Conservation (phyloP, 192 early-diverging fungal genomes). For the Mortierella antarctica region DNA sequence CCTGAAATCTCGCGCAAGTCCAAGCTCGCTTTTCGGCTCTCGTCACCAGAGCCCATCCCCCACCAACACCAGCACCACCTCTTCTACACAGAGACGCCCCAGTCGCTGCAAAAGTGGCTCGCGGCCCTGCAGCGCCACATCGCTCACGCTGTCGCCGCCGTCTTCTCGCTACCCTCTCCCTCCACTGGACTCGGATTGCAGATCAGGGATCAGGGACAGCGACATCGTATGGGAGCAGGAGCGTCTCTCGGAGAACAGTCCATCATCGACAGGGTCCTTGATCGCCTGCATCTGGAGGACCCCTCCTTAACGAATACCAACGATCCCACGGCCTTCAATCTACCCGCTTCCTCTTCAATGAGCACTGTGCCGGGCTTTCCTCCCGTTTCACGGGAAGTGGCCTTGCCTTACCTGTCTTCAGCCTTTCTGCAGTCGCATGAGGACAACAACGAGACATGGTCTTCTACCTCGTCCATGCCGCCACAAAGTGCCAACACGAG, state of each 20-base stretch:
- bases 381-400: not conserved
- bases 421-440: slow-evolving; percentile 31
- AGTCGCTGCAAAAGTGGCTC: slow-evolving; percentile 43
- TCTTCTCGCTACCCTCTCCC: slow-evolving; percentile 5
- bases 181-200: slow-evolving; percentile 3
- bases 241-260: slow-evolving; percentile 11
- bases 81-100: slow-evolving; percentile 20
- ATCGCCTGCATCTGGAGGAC: slow-evolving; percentile 38
- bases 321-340: not conserved
- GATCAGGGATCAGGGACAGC: not conserved
- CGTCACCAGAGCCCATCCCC: slow-evolving; percentile 26
- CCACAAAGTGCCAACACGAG: slow-evolving; percentile 40
- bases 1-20: slow-evolving; percentile 48
- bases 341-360: not conserved
- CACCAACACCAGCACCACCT: slow-evolving; percentile 43
- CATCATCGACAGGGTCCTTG: slow-evolving; percentile 46
- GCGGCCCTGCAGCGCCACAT: slow-evolving; percentile 36
- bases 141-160: slow-evolving; percentile 15
- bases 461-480: slow-evolving; percentile 34
- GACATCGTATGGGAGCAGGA: not conserved
- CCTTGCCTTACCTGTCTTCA: slow-evolving; percentile 2
- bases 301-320: not conserved
- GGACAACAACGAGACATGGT: slow-evolving; percentile 46
- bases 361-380: not conserved
- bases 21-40: slow-evolving; percentile 35